Evolutionary conservation across 805 yeast genomes (phyloP).

Genomic region (Barnettozyma sucrosica): DNA sequence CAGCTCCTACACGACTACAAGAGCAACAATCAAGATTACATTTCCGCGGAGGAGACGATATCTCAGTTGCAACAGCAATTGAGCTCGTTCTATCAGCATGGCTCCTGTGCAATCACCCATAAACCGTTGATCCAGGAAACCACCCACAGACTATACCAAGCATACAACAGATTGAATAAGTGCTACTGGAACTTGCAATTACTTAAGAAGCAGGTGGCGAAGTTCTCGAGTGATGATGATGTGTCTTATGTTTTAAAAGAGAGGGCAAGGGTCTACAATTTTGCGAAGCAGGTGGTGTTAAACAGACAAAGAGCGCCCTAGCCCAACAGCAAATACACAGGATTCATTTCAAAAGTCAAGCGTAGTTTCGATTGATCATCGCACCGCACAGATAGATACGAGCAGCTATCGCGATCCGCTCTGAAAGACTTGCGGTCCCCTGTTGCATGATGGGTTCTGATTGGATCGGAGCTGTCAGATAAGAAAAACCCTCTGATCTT

Average conservation of each 20-base stretch:
- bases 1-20: slow-evolving; percentile 9
- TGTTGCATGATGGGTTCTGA: no score
- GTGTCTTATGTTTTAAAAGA: slow-evolving; percentile 25
- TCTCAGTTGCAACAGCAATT: neutral
- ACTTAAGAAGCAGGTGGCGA: slow-evolving; percentile 10
- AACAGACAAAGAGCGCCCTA: slow-evolving; percentile 8
- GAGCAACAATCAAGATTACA: slow-evolving; percentile 12
- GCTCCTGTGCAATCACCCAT: slow-evolving; percentile 1
- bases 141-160: slow-evolving; percentile 2
- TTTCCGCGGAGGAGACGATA: slow-evolving; percentile 2
- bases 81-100: slow-evolving; percentile 1
- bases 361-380: no score
- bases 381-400: no score
- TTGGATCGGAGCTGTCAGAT: no score
- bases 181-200: slow-evolving; percentile 13
- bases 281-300: slow-evolving; percentile 21
- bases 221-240: slow-evolving; percentile 18
- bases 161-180: slow-evolving; percentile 4
- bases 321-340: no score
- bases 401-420: no score
- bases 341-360: no score
- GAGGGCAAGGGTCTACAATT: slow-evolving; percentile 25
- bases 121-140: slow-evolving; percentile 3
- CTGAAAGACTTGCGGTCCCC: no score
- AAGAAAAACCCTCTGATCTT: no score